A percentile compares a stretch with the other conserved stretches of the same genome.
Conservation (phyloP, 2,329 filamentous ascomycete genomes). For the Hypomyces perniciosus region DNA sequence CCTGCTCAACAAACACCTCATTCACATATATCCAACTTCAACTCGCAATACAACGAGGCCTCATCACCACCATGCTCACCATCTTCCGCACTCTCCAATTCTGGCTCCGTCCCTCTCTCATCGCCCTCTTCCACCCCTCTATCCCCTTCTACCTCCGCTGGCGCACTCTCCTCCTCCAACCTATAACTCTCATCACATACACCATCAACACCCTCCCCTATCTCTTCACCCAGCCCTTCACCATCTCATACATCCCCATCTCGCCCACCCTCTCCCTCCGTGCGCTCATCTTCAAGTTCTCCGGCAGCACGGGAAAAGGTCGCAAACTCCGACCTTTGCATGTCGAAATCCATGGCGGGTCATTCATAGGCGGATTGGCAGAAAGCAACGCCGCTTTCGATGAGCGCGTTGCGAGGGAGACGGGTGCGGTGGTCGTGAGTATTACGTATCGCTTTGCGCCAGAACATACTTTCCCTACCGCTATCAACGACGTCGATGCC, state of each 20-base stretch:
- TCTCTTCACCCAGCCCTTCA: constrained; percentile 31
- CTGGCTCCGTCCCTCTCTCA: constrained; percentile 24
- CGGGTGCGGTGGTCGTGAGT: constrained; percentile 41
- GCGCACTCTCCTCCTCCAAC: constrained; percentile 38
- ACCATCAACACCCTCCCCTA: constrained; percentile 30
- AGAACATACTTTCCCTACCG: constrained; percentile 42
- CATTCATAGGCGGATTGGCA: constrained; percentile 37
- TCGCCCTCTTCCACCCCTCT: constrained; percentile 29
- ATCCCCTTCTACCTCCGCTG: constrained; percentile 36
- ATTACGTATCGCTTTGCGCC: constrained; percentile 48
- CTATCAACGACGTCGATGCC: constrained; percentile 42
- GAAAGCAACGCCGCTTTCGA: constrained; percentile 33
- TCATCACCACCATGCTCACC: neutral
- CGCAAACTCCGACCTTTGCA: constrained; percentile 34
- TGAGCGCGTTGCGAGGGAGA: constrained; percentile 28
- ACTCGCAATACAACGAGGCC: too few species aligned
- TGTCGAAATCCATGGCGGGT: constrained; percentile 39
- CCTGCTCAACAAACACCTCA: too few species aligned
- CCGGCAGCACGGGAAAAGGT: constrained; percentile 12
- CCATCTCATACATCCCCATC: constrained; percentile 29
- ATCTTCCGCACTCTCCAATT: constrained; percentile 13
- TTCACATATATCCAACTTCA: too few species aligned
- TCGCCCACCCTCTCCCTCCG: constrained; percentile 21
- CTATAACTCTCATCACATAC: constrained; percentile 32
- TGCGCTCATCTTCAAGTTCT: constrained; percentile 30